Evolutionary conservation across 768 basidiomycete species (phyloP).

Genomic region (Rhodotorula graminis): DNA sequence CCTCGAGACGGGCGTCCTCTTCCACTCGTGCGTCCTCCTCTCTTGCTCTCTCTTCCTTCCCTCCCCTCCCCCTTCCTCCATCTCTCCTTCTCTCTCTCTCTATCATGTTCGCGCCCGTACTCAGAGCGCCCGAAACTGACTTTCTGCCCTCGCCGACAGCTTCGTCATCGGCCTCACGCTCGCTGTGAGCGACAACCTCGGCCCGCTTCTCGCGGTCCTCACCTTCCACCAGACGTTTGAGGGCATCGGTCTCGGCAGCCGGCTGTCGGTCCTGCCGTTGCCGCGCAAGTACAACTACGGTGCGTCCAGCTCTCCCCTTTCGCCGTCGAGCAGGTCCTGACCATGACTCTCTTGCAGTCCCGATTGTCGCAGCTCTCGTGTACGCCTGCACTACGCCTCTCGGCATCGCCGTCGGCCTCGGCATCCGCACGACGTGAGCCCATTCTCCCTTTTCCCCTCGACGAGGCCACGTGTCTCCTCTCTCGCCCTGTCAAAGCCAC

Average conservation of each 20-base stretch:
- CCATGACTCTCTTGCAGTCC: constrained; percentile 46
- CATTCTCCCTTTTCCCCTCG: too few species aligned
- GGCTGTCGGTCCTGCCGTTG: constrained; percentile 67
- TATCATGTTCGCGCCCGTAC: too few species aligned
- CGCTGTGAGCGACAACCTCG: constrained; percentile 78
- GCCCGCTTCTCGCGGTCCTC: constrained; percentile 78
- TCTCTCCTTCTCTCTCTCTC: constrained; percentile 53
- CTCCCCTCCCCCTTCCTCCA: constrained; percentile 60
- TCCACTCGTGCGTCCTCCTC: constrained; percentile 49
- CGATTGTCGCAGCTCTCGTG: constrained; percentile 58
- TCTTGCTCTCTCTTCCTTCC: background rate
- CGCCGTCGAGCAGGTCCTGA: background rate
- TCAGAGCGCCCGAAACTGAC: too few species aligned
- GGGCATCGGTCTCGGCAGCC: constrained; percentile 85
- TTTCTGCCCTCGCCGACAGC: constrained; percentile 47
- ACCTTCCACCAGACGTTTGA: constrained; percentile 84
- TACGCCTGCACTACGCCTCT: constrained; percentile 79
- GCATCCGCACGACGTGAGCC: constrained; percentile 42
- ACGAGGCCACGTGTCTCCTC: too few species aligned
- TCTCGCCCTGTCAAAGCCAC: too few species aligned
- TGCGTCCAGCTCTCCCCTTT: constrained; percentile 1
- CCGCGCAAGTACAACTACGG: constrained; percentile 41
- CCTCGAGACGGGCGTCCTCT: constrained; percentile 84
- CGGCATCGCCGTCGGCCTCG: constrained; percentile 68
- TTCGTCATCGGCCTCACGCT: constrained; percentile 52